Conservation (phyloP, 805 yeast species). For the Metschnikowia gruessii region DNA sequence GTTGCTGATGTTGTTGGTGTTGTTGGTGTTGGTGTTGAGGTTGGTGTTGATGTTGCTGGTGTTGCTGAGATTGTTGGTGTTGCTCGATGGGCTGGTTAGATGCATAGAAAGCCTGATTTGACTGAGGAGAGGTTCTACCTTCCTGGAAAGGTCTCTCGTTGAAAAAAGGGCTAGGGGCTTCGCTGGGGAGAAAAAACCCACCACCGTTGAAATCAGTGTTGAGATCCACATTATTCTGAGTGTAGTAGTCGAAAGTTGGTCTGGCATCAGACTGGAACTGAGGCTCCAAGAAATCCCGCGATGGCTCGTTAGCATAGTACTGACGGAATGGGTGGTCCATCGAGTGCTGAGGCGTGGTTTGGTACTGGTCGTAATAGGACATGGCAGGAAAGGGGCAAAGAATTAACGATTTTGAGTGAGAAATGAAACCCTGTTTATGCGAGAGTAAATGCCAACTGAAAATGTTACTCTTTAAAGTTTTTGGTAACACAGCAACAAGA, state of each 20-base stretch:
- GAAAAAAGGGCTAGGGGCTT: neutral
- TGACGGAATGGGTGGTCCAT: conserved; percentile 31
- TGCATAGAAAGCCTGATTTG: conserved; percentile 1
- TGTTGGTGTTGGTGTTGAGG: no score
- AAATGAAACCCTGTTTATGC: conserved; percentile 2
- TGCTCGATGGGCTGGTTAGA: neutral
- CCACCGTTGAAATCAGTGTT: neutral
- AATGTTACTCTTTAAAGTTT: neutral
- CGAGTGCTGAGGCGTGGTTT: conserved; percentile 34
- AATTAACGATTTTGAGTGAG: conserved; percentile 1
- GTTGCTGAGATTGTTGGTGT: conserved; percentile 1
- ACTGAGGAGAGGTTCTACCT: conserved; percentile 1
- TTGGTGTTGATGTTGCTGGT: no score
- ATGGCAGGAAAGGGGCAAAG: conserved; percentile 16
- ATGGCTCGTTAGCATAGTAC: conserved; percentile 19
- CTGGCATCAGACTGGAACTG: conserved; percentile 2
- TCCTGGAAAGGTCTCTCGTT: conserved; percentile 3
- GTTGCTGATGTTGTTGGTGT: no score
- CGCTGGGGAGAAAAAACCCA: conserved; percentile 2
- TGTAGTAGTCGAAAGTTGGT: conserved; percentile 4
- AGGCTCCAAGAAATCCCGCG: conserved; percentile 6
- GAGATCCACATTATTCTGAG: neutral
- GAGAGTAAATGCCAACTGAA: conserved; percentile 5
- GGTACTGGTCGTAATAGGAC: conserved; percentile 44
- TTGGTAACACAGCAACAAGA: conserved; percentile 3